Conservation (phyloP, 495 filamentous ascomycete species). For the Lasiosphaeria ovina region DNA sequence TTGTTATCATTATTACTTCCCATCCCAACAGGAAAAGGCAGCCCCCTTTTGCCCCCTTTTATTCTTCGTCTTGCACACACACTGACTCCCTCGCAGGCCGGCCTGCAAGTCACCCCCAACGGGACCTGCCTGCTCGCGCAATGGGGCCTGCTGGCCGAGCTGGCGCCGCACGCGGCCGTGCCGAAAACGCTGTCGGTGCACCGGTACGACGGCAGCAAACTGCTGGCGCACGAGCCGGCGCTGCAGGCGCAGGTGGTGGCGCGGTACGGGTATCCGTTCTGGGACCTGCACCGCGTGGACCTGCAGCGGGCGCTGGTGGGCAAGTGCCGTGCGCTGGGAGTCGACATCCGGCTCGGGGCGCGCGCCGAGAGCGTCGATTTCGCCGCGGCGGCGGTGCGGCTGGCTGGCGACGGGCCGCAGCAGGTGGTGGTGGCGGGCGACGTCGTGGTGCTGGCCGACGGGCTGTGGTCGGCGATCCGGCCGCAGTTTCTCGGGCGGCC, state of each 20-base stretch:
- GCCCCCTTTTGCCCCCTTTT: too few species aligned
- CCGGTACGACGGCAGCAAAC: constrained; percentile 53
- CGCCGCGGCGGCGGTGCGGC: constrained; percentile 32
- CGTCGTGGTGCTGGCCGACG: constrained; percentile 55
- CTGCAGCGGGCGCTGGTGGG: constrained; percentile 47
- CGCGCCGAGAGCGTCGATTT: constrained; percentile 44
- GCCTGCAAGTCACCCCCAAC: constrained; percentile 56
- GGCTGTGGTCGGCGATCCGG: constrained; percentile 52
- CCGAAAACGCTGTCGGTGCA: constrained; percentile 57
- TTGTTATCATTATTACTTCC: too few species aligned
- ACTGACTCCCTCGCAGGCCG: constrained; percentile 36
- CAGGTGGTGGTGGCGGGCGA: constrained; percentile 40
- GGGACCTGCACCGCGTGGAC: constrained; percentile 55
- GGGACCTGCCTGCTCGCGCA: constrained; percentile 44
- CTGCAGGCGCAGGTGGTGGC: constrained; percentile 45
- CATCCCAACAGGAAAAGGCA: too few species aligned
- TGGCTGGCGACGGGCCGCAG: constrained; percentile 28
- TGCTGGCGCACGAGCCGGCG: constrained; percentile 51
- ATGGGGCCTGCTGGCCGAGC: constrained; percentile 50
- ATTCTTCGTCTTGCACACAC: constrained; percentile 13
- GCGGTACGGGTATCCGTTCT: constrained; percentile 52
- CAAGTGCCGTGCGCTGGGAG: constrained; percentile 41
- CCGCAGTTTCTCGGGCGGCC: constrained; percentile 42
- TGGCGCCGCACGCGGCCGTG: constrained; percentile 49
- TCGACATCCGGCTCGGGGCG: constrained; percentile 34